Conservation (phyloP, 148 eudicot genomes). For the Cornus controversa region DNA sequence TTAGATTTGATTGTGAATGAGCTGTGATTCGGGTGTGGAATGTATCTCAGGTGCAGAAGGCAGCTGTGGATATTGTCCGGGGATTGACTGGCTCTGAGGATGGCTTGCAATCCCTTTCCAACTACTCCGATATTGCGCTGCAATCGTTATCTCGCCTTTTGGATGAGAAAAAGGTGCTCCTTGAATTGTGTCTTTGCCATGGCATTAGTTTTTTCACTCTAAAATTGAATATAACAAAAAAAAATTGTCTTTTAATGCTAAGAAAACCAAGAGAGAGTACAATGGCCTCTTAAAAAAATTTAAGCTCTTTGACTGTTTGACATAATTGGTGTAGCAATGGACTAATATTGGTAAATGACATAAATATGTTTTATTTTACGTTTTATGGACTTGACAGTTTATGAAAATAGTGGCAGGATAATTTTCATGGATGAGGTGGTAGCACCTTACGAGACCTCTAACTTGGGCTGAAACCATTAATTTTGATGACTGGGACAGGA, state of each 20-base stretch:
- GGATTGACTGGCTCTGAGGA: slow-evolving; percentile 92
- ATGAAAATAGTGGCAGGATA: not conserved
- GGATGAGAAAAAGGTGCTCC: slow-evolving; percentile 68
- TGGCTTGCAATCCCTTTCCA: slow-evolving; percentile 64
- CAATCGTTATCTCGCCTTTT: slow-evolving; percentile 59
- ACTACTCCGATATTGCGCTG: slow-evolving; percentile 47
- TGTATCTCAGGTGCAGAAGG: slow-evolving; percentile 63
- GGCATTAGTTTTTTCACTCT: not conserved
- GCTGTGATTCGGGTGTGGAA: slow-evolving; percentile 2
- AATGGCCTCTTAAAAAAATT: not conserved
- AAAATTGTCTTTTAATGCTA: too few species aligned
- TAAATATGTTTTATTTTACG: not conserved
- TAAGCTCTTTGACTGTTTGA: not conserved
- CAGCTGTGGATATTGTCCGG: slow-evolving; percentile 86
- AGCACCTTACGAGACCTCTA: not conserved
- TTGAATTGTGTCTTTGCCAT: not conserved
- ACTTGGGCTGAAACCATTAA: not conserved
- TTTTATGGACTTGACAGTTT: not conserved
- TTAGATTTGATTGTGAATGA: not conserved
- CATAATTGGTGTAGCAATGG: not conserved
- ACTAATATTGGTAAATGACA: not conserved
- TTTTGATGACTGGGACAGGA: not conserved
- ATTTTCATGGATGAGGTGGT: too few species aligned
- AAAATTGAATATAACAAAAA: not conserved
- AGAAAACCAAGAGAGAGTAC: not conserved